These are phyloP conservation scores for Nicotiana benthamiana DNA, from an alignment of 257 asterid genomes.

Conservation along the genomic window DNA sequence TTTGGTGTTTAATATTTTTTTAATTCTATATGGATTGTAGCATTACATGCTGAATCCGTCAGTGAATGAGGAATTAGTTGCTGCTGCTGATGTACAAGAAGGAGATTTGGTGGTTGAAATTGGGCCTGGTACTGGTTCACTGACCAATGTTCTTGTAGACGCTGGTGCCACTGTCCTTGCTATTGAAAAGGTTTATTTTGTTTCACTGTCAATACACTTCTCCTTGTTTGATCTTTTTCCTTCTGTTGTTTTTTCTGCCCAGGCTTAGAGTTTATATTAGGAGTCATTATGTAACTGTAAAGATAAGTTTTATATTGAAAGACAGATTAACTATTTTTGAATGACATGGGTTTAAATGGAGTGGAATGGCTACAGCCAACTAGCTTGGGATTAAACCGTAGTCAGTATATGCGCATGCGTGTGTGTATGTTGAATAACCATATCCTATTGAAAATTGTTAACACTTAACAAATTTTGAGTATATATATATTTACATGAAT, in stretches of 20 bases:
- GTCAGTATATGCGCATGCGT: background rate
- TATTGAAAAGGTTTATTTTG: constrained; percentile 69
- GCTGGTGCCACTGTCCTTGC: constrained; percentile 93
- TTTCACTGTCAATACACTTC: background rate
- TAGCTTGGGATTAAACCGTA: background rate
- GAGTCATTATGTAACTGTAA: background rate
- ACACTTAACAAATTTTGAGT: background rate
- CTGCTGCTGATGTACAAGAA: constrained; percentile 63
- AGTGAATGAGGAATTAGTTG: constrained; percentile 65
- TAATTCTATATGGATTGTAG: constrained; percentile 25
- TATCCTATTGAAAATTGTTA: background rate
- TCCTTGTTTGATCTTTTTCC: background rate
- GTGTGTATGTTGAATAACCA: background rate
- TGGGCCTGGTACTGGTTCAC: constrained; percentile 98
- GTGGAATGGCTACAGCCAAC: background rate
- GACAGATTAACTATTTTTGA: background rate
- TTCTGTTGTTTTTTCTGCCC: background rate
- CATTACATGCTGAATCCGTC: constrained; percentile 85
- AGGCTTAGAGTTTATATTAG: background rate
- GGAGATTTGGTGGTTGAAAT: constrained; percentile 90
- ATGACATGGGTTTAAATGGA: background rate
- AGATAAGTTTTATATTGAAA: background rate
- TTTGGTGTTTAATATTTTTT: background rate
- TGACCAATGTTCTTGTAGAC: constrained; percentile 68
- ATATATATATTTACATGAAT: background rate